Evolutionary conservation across 75 land plant species (phyloP).

Genomic region (Cryptomeria japonica): DNA sequence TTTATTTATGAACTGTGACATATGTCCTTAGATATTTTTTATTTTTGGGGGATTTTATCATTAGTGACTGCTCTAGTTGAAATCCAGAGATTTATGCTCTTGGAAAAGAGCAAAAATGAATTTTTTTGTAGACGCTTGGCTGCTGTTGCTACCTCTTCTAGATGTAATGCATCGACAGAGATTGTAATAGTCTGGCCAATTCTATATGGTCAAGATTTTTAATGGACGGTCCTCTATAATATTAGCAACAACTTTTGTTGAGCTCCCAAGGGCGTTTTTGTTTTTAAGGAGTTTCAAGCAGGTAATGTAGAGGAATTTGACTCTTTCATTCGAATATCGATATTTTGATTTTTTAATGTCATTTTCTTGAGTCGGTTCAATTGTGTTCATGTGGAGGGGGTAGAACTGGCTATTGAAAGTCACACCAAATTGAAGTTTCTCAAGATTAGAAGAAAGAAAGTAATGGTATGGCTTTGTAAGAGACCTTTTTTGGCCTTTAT

Average conservation of each 20-base stretch:
- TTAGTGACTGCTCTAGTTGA: no score
- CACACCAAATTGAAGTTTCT: background rate
- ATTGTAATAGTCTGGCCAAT: background rate
- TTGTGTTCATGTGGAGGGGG: background rate
- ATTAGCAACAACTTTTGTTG: background rate
- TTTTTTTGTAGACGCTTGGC: background rate
- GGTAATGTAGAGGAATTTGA: no score
- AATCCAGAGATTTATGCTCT: background rate
- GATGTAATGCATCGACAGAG: background rate
- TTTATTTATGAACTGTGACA: no score
- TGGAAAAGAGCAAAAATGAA: background rate
- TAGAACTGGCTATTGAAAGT: background rate
- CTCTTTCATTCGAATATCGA: no score
- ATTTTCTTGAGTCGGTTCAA: background rate
- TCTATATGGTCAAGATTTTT: background rate
- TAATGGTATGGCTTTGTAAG: background rate
- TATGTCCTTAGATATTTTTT: no score
- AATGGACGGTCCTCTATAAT: background rate
- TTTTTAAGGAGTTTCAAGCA: no score
- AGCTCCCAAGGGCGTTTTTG: background rate
- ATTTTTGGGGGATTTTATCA: no score
- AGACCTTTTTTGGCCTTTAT: background rate
- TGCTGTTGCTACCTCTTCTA: background rate
- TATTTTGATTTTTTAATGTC: no score
- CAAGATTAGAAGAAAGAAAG: conserved; percentile 6